Evolutionary conservation across 2,329 filamentous ascomycete genomes (phyloP), one percentile per base, ranked within the genome.

Genomic region (Cladophialophora chaetospira): DNA sequence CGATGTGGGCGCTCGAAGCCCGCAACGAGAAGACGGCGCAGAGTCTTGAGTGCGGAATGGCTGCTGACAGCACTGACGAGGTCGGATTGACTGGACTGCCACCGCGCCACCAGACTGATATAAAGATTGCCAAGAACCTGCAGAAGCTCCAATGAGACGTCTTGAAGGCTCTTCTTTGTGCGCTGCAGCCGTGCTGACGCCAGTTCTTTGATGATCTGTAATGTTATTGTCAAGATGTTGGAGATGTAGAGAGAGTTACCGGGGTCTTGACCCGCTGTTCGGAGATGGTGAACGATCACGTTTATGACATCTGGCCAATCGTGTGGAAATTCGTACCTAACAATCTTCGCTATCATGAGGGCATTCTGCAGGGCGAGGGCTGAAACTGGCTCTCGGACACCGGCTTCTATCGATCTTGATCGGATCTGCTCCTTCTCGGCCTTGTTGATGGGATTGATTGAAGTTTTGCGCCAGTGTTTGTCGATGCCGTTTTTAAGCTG

Each of bases 401-500:
- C 90, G 57, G 88, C 87, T 62, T 89, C 82, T 6, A 96, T 81
- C 19, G 96, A 77, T 21, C 87, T 83, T 3, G 83, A 82, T 47
- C 93, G 86, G 52, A 99, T 94, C 33, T 82, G 70, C 8, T 81
- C 76, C 72, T 94, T 97, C 69, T 96, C 89, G 17, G 88, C 82
- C 57, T 83, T 83, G 45, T 72, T 74, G 4, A 88, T 81, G 4
- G 83, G 80, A 73, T 87, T 85, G 55, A 88, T 82, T 47, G 89
- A 85, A 29, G 88, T 89, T 70, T 81, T 90, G 69, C 94, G 83
- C 94, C 94, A 99, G 73, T 91, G 91, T 70, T 88, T 91, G 71
- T 97, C 93, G 72, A 97, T 92, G 53, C 92, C 94, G 72, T 97
- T 97, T 72, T 97, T 97, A 52, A 99, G 81, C 70, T 96, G 89